Evolutionary conservation across 768 basidiomycete genomes (phyloP).

Genomic region (Epithele typhae): DNA sequence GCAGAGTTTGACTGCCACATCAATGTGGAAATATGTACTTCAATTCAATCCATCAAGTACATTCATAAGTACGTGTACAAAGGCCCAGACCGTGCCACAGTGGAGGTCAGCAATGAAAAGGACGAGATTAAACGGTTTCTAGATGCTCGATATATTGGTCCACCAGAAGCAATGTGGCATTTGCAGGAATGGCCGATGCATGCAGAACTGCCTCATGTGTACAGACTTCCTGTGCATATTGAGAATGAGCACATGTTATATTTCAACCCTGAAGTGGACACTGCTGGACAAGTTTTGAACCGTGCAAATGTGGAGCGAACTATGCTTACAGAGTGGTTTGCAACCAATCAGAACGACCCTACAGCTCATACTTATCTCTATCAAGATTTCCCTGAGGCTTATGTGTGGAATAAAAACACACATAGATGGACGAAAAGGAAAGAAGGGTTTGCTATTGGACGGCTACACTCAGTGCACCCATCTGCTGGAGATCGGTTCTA

Average conservation of each 20-base stretch:
- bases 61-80: conserved; percentile 48
- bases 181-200: conserved; percentile 22
- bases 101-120: conserved; percentile 23
- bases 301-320: conserved; percentile 17
- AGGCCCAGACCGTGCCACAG: conserved; percentile 36
- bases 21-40: conserved; percentile 41
- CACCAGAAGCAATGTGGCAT: conserved; percentile 33
- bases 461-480: conserved; percentile 36
- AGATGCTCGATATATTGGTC: conserved; percentile 35
- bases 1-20: conserved; percentile 41
- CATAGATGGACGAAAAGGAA: conserved; percentile 28
- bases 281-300: conserved; percentile 8
- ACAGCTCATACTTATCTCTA: too few species aligned
- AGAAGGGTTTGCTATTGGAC: conserved; percentile 32
- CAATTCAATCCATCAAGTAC: conserved; percentile 40
- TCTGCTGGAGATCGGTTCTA: conserved; percentile 37
- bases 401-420: conserved; percentile 21
- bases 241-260: conserved; percentile 31
- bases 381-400: conserved; percentile 35
- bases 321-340: conserved; percentile 30
- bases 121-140: conserved; percentile 35
- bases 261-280: conserved; percentile 31
- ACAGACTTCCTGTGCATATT: conserved; percentile 41
- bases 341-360: too few species aligned
- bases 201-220: conserved; percentile 29